Evolutionary conservation across 305 asterid genomes (phyloP).

Genomic region (Fraxinus angustifolia): DNA sequence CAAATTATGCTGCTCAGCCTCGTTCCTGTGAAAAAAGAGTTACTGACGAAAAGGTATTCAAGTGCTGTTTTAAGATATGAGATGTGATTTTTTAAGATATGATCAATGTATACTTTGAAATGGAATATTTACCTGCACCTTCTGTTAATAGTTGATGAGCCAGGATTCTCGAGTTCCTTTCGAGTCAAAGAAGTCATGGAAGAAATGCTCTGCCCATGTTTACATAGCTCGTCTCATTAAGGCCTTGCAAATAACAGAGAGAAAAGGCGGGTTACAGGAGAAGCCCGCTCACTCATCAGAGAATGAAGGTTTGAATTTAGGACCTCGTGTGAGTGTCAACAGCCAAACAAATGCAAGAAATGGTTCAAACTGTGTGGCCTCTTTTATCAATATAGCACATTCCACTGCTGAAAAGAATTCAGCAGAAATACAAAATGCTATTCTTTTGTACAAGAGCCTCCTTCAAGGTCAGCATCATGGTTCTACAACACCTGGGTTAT

Average conservation of each 20-base stretch:
- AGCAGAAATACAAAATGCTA: conserved; percentile 43
- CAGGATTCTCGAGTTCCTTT: conserved; percentile 33
- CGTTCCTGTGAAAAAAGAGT: conserved; percentile 7
- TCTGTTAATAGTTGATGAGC: neutral
- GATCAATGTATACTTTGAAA: neutral
- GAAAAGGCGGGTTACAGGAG: conserved; percentile 28
- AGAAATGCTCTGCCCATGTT: conserved; percentile 57
- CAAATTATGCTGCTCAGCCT: conserved; percentile 30
- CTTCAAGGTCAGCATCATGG: conserved; percentile 50
- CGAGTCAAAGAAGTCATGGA: conserved; percentile 46
- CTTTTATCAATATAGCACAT: conserved; percentile 12
- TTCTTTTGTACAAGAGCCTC: conserved; percentile 47
- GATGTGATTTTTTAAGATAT: neutral
- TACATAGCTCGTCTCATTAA: conserved; percentile 54
- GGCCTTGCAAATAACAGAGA: conserved; percentile 39
- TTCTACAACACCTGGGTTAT: conserved; percentile 31
- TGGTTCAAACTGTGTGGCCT: conserved; percentile 21
- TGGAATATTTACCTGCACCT: neutral
- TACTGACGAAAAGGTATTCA: conserved; percentile 39
- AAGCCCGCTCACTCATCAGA: conserved; percentile 31
- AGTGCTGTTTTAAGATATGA: conserved; percentile 9
- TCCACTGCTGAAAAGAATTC: conserved; percentile 32
- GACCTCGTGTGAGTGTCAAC: conserved; percentile 15
- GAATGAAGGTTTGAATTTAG: conserved; percentile 32
- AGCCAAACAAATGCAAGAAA: conserved; percentile 20